phyloP scores from a whole-genome alignment of 78 protist genomes.

The Chrysochromulina parva region DNA sequence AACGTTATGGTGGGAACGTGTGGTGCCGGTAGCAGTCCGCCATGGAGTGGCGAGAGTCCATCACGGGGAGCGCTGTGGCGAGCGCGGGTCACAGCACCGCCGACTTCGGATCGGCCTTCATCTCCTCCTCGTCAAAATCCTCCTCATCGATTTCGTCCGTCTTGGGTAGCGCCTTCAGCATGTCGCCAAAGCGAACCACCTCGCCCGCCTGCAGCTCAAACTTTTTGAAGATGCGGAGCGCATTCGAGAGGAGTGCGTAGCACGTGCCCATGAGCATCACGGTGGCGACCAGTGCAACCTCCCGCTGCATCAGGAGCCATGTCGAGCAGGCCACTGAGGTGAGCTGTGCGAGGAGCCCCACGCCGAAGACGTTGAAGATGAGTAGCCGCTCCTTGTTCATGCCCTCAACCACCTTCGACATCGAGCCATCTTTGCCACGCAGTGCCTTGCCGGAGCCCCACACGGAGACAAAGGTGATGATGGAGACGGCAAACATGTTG shows the following conservation, averaged over 20 bases:
- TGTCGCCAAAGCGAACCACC: not conserved
- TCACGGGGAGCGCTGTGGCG: too few relatives aligned
- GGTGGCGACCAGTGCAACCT: not conserved
- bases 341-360: not conserved
- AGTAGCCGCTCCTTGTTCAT: not conserved
- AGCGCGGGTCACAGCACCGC: too few relatives aligned
- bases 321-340: not conserved
- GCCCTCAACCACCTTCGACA: not conserved
- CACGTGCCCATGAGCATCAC: not conserved
- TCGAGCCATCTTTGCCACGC: not conserved
- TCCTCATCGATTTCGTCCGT: not conserved
- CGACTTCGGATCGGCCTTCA: not conserved
- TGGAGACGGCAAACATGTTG: not conserved
- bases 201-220: not conserved
- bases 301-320: not conserved
- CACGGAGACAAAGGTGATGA: not conserved
- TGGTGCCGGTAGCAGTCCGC: too few relatives aligned
- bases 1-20: too few relatives aligned
- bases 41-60: too few relatives aligned
- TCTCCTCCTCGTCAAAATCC: not conserved
- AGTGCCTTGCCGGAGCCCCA: not conserved
- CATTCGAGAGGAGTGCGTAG: not conserved
- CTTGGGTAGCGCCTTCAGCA: not conserved
- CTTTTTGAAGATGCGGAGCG: not conserved
- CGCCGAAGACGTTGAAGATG: not conserved